Conservation (phyloP, 2,329 filamentous ascomycete genomes). For the Fusarium begoniae region DNA sequence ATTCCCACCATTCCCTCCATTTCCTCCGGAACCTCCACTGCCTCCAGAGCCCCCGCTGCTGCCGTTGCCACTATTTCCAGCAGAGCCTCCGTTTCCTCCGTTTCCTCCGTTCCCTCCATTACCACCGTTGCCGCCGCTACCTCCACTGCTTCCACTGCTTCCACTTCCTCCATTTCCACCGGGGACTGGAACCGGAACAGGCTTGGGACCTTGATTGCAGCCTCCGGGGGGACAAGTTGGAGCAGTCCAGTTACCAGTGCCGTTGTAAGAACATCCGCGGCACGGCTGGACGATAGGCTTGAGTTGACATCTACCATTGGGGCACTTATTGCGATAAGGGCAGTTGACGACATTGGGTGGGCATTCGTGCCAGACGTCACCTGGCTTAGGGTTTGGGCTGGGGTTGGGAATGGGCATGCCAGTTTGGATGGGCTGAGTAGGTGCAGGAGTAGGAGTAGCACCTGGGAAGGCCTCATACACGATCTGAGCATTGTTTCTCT, state of each 20-base stretch:
- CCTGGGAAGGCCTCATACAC: slow-evolving; percentile 15
- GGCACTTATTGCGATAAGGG: slow-evolving; percentile 31
- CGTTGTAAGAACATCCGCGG: slow-evolving; percentile 17
- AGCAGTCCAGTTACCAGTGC: slow-evolving; percentile 29
- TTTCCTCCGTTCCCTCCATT: background rate
- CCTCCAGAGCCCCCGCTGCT: background rate
- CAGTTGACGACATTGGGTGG: slow-evolving; percentile 27
- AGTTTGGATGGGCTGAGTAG: slow-evolving; percentile 1
- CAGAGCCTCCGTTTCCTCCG: background rate
- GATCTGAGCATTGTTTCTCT: slow-evolving; percentile 27
- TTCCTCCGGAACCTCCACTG: background rate
- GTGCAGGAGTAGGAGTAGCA: slow-evolving; percentile 7
- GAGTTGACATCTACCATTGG: slow-evolving; percentile 15
- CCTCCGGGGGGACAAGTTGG: slow-evolving; percentile 28
- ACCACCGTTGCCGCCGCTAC: background rate
- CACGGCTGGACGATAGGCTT: slow-evolving; percentile 27
- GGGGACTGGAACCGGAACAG: slow-evolving; percentile 1
- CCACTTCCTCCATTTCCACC: slow-evolving; percentile 4
- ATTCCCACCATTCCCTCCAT: background rate
- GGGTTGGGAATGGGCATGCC: background rate
- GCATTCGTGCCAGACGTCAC: slow-evolving; percentile 33
- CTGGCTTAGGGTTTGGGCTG: slow-evolving; percentile 11
- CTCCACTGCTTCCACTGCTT: background rate
- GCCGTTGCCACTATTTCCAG: background rate
- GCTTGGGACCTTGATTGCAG: slow-evolving; percentile 21